Base-by-base conservation (phyloP, 2,329 filamentous ascomycete species). In the Didymella pomorum region DNA sequence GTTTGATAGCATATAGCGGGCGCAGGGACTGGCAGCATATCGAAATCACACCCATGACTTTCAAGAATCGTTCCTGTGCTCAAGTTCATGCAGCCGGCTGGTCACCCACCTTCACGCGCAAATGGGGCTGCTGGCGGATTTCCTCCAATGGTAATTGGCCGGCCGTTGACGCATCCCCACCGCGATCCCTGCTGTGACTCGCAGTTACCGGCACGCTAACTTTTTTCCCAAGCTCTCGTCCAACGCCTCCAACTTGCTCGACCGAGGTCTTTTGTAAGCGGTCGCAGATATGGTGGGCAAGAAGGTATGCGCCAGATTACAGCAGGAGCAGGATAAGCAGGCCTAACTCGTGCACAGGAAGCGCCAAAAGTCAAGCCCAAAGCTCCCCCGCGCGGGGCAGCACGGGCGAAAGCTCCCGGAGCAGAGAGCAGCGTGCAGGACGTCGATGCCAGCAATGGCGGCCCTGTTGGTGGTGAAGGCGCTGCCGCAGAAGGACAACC, bases 381-480 rank as follows among this genome's bases (percentile, higher is more conserved):
- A 63, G 65, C 69, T 65, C 63, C 71, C 67, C 70, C 71, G 66
- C 71, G 71, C 69, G 70, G 70, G 71, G 70, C 63, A 62, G 58
- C 61, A 50, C 68, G 59, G 56, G 58, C 68, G 55, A 68, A 69
- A 60, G 68, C 58, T 56, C 53, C 64, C 45, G 54, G 63, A 42
- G 56, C 61, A 28, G 62, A 62, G 35, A 44, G 52, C 44, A 53
- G 52, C 33, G 58, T 58, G 35, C 54, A 47, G 28, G 58, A 66
- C 10, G 63, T 41, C 10, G 55, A 60, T 42, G 55, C 16, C 8
- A 25, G 39, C 41, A 47, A 48, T 18, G 50, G 56, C 31, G 56
- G 50, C 5, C 52, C 57, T 23, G 51, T 60, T 10, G 47, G 52
- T n/a, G 35, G 31, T 18, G 57, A 48, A 29, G 29, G 42, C 21